Conservation (phyloP, 1,139 yeast species). For the Nakaseomyces uthaithaninus region DNA sequence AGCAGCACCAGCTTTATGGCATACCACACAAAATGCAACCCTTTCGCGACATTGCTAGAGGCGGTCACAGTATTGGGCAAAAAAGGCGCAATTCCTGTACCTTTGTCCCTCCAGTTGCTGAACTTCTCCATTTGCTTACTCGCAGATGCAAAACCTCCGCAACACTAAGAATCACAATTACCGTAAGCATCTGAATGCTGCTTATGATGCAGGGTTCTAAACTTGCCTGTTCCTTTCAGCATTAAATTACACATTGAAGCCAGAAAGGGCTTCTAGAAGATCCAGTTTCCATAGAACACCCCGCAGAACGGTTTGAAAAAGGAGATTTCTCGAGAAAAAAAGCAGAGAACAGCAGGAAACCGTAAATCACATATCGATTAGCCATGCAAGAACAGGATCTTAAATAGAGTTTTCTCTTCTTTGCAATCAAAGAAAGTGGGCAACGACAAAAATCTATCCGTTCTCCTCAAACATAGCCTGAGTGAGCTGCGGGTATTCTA, state of each 20-base stretch:
- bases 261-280: not conserved
- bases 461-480: no score
- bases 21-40: constrained; percentile 18
- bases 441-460: no score
- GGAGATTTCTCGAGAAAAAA: not conserved
- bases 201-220: no score
- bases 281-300: no score
- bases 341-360: not conserved
- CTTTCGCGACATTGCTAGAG: constrained; percentile 15
- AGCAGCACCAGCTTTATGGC: constrained; percentile 12
- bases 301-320: not conserved
- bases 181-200: no score
- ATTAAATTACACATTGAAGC: not conserved
- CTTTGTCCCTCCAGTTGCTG: constrained; percentile 67
- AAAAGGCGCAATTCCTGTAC: constrained; percentile 78
- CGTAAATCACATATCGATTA: not conserved
- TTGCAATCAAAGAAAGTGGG: no score
- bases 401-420: no score
- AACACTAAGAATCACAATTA: no score
- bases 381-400: no score
- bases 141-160: no score
- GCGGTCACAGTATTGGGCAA: constrained; percentile 38
- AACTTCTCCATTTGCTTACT: constrained; percentile 84
- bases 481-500: no score
- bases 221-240: no score